Evolutionary conservation across 345 rosid species (phyloP), one percentile per base, ranked within the genome.

Genomic region (Schrenkiella parvula): DNA sequence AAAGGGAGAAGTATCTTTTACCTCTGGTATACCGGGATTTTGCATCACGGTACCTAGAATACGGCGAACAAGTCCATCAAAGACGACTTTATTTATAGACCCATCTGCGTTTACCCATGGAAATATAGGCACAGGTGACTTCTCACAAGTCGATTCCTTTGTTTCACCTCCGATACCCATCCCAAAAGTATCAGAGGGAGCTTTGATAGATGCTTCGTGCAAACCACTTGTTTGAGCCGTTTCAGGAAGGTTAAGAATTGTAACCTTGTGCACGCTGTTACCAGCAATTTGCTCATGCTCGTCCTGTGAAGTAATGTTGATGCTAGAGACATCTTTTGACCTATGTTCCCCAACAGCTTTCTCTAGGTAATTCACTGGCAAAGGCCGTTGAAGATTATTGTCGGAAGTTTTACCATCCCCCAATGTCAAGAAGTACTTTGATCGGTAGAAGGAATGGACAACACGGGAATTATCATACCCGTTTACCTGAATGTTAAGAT

Each of bases 61-160:
- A 59, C 88, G 91, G 31, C 95, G 96, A 29, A 86, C 31, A 56
- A 95, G 92, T 70, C 95, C 99, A 78, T 80, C 73, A 70, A 84
- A 89, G 43, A 91, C 88, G 46, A 59, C 54, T 51, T 53, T 84
- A 72, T 95, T 95, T 74, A 84, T 70, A 32, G 89, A 85, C 60
- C 95, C 96, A 82, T 95, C 91, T 65, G 91, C 97, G 77, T 91
- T 91, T 62, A 91, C 75, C 99, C 99, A 95, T 54, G 97, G 99
- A 54, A 76, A 78, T 80, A 95, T 85, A 32, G 93, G 96, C 60
- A 82, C 59, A 58, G 80, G 73, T 68, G 71, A 56, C 62, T 75
- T 83, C 61, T 79, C 60, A 17, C 81, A 76, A 61, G 66, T 34
- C 18, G 60, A 69, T 44, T 63, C 43, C 60, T 72, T 61, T 42